phyloP scores from a whole-genome alignment of 2,329 filamentous ascomycete genomes.

The Thielaviopsis ethacetica region DNA sequence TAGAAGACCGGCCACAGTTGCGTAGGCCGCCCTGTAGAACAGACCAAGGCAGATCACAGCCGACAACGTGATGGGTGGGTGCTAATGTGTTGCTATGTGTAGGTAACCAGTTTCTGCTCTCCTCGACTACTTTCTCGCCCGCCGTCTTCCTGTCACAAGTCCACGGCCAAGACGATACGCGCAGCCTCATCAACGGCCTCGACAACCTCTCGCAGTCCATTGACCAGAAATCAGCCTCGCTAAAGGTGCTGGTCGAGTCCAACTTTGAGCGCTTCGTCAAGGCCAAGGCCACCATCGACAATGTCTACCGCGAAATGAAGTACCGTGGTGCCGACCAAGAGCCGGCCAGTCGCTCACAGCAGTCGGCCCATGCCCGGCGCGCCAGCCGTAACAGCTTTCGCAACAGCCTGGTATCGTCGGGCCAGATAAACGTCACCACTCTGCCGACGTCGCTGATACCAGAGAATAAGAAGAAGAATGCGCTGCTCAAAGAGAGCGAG shows the following conservation, averaged over 20 bases:
- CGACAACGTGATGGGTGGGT: conserved; percentile 2
- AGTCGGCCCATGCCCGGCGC: conserved; percentile 28
- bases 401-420: conserved; percentile 18
- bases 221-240: conserved; percentile 90
- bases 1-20: conserved; percentile 69
- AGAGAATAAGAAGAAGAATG: conserved; percentile 67
- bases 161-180: conserved; percentile 71
- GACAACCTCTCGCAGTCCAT: conserved; percentile 81
- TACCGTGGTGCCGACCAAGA: conserved; percentile 41
- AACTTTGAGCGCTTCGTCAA: conserved; percentile 98
- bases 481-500: conserved; percentile 80
- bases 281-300: conserved; percentile 94
- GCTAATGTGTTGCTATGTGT: conserved; percentile 14
- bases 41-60: too few relatives aligned
- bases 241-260: conserved; percentile 90
- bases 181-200: conserved; percentile 63
- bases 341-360: conserved; percentile 46
- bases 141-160: conserved; percentile 83
- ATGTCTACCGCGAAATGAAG: conserved; percentile 97
- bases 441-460: conserved; percentile 17
- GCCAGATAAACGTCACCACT: conserved; percentile 18
- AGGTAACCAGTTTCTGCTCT: conserved; percentile 88
- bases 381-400: conserved; percentile 11
- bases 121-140: conserved; percentile 89
- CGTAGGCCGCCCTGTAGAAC: conserved; percentile 32